A percentile compares a stretch with the other conserved stretches of the same genome.
phyloP scores from a whole-genome alignment of 768 basidiomycete genomes.

The Mycena vitilis region DNA sequence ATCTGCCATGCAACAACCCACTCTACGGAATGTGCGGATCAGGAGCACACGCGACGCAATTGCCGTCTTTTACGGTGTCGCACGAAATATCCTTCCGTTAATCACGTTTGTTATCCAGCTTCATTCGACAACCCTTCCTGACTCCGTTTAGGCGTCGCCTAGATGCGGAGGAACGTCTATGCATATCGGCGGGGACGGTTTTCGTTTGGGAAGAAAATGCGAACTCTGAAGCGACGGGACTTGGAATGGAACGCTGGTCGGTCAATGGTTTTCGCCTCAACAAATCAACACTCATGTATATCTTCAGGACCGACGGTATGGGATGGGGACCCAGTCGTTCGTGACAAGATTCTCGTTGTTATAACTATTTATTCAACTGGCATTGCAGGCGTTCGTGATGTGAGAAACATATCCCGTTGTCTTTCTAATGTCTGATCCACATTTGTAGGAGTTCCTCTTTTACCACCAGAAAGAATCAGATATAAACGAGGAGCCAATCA shows the following conservation, averaged over 20 bases:
- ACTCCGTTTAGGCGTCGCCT: constrained; percentile 61
- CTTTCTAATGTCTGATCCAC: constrained; percentile 33
- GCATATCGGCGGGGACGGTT: constrained; percentile 80
- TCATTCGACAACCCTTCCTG: neutral
- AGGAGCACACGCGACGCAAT: constrained; percentile 85
- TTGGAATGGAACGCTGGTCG: constrained; percentile 76
- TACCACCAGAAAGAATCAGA: constrained; percentile 86
- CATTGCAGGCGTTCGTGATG: constrained; percentile 62
- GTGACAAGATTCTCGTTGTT: constrained; percentile 48
- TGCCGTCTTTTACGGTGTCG: constrained; percentile 84
- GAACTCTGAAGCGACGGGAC: constrained; percentile 82
- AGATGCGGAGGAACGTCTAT: constrained; percentile 83
- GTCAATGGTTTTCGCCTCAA: neutral
- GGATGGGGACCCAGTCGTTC: constrained; percentile 88
- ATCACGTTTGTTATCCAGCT: constrained; percentile 57
- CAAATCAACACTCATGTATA: neutral
- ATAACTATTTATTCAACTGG: constrained; percentile 24
- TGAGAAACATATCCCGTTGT: constrained; percentile 41
- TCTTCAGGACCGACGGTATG: constrained; percentile 67
- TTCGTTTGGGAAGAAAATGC: constrained; percentile 93
- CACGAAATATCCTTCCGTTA: constrained; percentile 73
- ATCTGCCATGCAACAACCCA: constrained; percentile 75
- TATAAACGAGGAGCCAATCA: constrained; percentile 62
- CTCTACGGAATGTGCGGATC: constrained; percentile 80
- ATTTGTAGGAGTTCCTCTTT: constrained; percentile 80